Evolutionary conservation across 2,329 filamentous ascomycete species (phyloP).

Genomic region (Blumeriella jaapii): DNA sequence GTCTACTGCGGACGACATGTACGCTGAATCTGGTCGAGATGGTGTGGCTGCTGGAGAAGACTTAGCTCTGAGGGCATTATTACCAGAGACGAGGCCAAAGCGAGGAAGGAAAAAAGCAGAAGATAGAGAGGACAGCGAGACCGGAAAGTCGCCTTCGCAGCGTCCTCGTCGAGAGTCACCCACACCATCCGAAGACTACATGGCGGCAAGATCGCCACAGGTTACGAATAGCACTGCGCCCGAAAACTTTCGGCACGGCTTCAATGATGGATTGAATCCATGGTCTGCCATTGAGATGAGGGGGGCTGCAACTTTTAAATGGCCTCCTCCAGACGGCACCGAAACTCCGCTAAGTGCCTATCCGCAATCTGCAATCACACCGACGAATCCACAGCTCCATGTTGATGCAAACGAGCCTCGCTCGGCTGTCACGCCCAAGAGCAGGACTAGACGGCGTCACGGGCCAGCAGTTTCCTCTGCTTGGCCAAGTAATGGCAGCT

Average conservation of each 20-base stretch:
- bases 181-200: conserved; percentile 32
- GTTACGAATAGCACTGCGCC: conserved; percentile 30
- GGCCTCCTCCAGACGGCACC: conserved; percentile 35
- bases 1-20: conserved; percentile 50
- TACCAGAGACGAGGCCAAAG: conserved; percentile 62
- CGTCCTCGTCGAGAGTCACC: conserved; percentile 49
- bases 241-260: conserved; percentile 28
- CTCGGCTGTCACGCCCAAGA: conserved; percentile 60
- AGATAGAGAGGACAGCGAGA: conserved; percentile 42
- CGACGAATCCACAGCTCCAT: conserved; percentile 31
- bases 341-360: conserved; percentile 57
- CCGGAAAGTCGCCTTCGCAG: conserved; percentile 40
- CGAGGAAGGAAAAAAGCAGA: conserved; percentile 52
- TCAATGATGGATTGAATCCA: conserved; percentile 17
- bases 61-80: conserved; percentile 69
- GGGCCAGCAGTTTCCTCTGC: conserved; percentile 85
- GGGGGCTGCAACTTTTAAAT: conserved; percentile 24
- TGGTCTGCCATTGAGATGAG: conserved; percentile 22
- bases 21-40: conserved; percentile 58
- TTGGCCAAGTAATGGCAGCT: conserved; percentile 59
- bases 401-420: conserved; percentile 48
- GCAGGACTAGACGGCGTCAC: conserved; percentile 50
- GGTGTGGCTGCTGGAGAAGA: conserved; percentile 81
- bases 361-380: conserved; percentile 68
- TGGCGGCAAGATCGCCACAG: conserved; percentile 25